These are phyloP conservation scores for Cenchrus fungigraminus DNA, from an alignment of 176 grass and related monocot genomes.

Conservation along the genomic window DNA sequence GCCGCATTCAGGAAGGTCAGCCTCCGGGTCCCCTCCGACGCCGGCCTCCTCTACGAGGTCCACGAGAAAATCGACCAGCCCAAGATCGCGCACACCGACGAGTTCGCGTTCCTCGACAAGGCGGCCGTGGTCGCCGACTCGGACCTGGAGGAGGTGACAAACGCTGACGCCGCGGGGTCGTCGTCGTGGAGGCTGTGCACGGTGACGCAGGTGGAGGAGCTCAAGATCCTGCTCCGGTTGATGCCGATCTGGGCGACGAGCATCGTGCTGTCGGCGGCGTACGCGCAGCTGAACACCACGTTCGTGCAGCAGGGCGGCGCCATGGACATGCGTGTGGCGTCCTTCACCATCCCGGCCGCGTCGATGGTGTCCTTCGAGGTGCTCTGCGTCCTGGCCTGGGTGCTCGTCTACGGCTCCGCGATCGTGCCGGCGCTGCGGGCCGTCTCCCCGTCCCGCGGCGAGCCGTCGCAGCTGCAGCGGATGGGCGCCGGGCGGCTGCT, in stretches of 20 bases:
- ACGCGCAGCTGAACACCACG: slow-evolving; percentile 57
- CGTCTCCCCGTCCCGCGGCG: neutral
- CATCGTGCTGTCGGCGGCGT: slow-evolving; percentile 51
- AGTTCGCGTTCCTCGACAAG: slow-evolving; percentile 78
- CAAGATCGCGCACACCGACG: slow-evolving; percentile 62
- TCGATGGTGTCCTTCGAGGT: slow-evolving; percentile 51
- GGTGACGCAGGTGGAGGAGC: slow-evolving; percentile 85
- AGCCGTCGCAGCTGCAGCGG: slow-evolving; percentile 60
- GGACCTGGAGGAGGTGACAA: slow-evolving; percentile 43
- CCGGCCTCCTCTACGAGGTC: slow-evolving; percentile 46
- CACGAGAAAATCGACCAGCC: slow-evolving; percentile 41
- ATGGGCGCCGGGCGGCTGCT: slow-evolving; percentile 70
- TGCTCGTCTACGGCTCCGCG: slow-evolving; percentile 41
- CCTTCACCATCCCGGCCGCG: slow-evolving; percentile 51
- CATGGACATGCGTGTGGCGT: slow-evolving; percentile 50
- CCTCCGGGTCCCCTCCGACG: slow-evolving; percentile 43
- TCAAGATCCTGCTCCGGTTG: slow-evolving; percentile 69
- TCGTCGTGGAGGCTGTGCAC: slow-evolving; percentile 53
- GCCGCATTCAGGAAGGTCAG: slow-evolving; percentile 58
- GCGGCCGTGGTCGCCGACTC: slow-evolving; percentile 51
- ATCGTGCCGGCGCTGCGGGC: slow-evolving; percentile 25
- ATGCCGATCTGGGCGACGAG: slow-evolving; percentile 48
- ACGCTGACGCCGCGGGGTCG: neutral
- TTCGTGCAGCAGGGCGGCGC: slow-evolving; percentile 59
- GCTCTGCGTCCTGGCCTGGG: slow-evolving; percentile 45